Evolutionary conservation across 202 grass and related monocot species (phyloP).

Genomic region (Digitaria exilis): DNA sequence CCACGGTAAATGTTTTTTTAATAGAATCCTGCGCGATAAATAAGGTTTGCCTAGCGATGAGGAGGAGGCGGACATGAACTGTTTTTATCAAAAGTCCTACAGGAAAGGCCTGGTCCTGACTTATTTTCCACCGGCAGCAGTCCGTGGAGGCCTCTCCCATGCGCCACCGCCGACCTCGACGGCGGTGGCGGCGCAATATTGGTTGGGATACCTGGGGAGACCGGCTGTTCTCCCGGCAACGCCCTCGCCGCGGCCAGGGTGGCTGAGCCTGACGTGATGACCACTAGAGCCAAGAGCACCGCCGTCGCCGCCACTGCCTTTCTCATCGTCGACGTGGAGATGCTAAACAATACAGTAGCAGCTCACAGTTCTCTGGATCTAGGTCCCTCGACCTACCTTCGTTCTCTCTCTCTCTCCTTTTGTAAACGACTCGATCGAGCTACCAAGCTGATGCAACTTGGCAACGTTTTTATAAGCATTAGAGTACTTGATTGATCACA

Average conservation of each 20-base stretch:
- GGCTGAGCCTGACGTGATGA: background rate
- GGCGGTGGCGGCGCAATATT: background rate
- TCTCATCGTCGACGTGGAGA: background rate
- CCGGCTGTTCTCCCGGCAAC: background rate
- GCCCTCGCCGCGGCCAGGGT: background rate
- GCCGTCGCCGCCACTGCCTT: background rate
- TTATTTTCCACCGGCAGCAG: background rate
- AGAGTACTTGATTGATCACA: background rate
- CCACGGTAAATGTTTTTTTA: no score
- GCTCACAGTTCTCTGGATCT: no score
- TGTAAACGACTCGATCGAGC: background rate
- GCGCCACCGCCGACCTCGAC: background rate
- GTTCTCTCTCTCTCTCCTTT: background rate
- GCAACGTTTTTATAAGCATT: background rate
- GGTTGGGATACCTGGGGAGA: background rate
- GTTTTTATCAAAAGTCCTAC: background rate
- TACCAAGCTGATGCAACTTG: background rate
- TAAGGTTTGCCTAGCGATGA: no score
- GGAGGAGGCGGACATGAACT: background rate
- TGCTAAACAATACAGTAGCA: background rate
- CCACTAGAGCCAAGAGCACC: slow-evolving; percentile 3
- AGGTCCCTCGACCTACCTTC: background rate
- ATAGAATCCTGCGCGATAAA: no score
- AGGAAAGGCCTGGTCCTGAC: background rate
- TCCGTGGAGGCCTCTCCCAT: background rate